phyloP scores from a whole-genome alignment of 1,284 basidiomycete species.

The Erythrobasidium hasegawianum region DNA sequence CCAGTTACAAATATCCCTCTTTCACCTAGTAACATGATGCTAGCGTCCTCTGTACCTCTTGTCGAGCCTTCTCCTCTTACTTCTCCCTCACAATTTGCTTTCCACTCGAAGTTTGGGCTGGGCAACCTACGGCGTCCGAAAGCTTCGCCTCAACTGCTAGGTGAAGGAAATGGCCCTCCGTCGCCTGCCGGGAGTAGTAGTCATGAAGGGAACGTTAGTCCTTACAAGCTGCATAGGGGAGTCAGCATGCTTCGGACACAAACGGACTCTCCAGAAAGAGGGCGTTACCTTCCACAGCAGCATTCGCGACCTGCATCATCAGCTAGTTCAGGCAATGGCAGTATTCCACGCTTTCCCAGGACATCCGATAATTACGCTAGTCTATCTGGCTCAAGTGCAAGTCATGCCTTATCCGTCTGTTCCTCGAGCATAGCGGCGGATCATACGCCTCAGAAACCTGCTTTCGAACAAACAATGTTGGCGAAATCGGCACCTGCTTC shows the following conservation, averaged over 20 bases:
- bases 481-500: background rate
- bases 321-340: slow-evolving; percentile 15
- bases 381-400: slow-evolving; percentile 25
- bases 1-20: slow-evolving; percentile 35
- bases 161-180: background rate
- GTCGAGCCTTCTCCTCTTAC: slow-evolving; percentile 16
- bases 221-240: slow-evolving; percentile 1
- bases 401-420: slow-evolving; percentile 21
- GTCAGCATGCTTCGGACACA: slow-evolving; percentile 12
- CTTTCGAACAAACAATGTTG: background rate
- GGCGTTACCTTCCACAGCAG: too few relatives aligned
- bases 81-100: slow-evolving; percentile 26
- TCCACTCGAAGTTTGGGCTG: slow-evolving; percentile 33
- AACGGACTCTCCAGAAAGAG: slow-evolving; percentile 10
- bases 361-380: slow-evolving; percentile 5
- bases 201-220: slow-evolving; percentile 5
- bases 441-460: background rate
- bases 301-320: slow-evolving; percentile 19
- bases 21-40: background rate
- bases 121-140: slow-evolving; percentile 22
- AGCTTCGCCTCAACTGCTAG: slow-evolving; percentile 1
- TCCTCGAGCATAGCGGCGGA: background rate
- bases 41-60: slow-evolving; percentile 16
- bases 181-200: slow-evolving; percentile 10
- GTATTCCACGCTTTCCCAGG: slow-evolving; percentile 22